A percentile compares a stretch with the other conserved stretches of the same genome.
Conservation (phyloP, 805 yeast species). For the Kodamaea sagamina region DNA sequence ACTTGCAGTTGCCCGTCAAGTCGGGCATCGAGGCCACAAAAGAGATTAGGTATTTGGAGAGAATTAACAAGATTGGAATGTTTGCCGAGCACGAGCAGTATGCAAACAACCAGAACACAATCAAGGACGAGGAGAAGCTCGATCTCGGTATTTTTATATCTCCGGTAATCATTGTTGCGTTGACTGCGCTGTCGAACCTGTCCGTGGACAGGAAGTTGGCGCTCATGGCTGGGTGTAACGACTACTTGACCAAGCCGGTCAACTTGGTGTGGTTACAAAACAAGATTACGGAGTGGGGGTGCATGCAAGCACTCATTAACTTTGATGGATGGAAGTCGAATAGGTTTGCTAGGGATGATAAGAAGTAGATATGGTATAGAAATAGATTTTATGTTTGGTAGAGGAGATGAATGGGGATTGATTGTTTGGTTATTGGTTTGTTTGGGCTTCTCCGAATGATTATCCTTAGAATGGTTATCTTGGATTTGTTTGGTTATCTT, state of each 20-base stretch:
- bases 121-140: slow-evolving; percentile 52
- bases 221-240: slow-evolving; percentile 95
- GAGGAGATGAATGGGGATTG: background rate
- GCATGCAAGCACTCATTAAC: slow-evolving; percentile 97
- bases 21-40: slow-evolving; percentile 95
- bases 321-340: slow-evolving; percentile 82
- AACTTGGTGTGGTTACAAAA: slow-evolving; percentile 91
- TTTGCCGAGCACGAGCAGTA: slow-evolving; percentile 45
- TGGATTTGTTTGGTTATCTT: too few relatives aligned
- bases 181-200: slow-evolving; percentile 84
- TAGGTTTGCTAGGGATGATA: slow-evolving; percentile 10
- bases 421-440: too few relatives aligned
- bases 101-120: slow-evolving; percentile 23
- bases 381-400: slow-evolving; percentile 9
- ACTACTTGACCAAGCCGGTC: slow-evolving; percentile 93
- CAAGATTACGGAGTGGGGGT: slow-evolving; percentile 97
- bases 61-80: slow-evolving; percentile 74
- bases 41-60: slow-evolving; percentile 84
- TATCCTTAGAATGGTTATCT: too few relatives aligned
- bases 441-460: too few relatives aligned
- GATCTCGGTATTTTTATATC: slow-evolving; percentile 71
- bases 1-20: slow-evolving; percentile 92
- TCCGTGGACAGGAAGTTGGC: slow-evolving; percentile 87
- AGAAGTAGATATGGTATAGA: slow-evolving; percentile 10
- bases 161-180: slow-evolving; percentile 97